A percentile compares a stretch with the other conserved stretches of the same genome.
phyloP scores from a whole-genome alignment of 805 yeast species.

The Wickerhamiella musiphila region DNA sequence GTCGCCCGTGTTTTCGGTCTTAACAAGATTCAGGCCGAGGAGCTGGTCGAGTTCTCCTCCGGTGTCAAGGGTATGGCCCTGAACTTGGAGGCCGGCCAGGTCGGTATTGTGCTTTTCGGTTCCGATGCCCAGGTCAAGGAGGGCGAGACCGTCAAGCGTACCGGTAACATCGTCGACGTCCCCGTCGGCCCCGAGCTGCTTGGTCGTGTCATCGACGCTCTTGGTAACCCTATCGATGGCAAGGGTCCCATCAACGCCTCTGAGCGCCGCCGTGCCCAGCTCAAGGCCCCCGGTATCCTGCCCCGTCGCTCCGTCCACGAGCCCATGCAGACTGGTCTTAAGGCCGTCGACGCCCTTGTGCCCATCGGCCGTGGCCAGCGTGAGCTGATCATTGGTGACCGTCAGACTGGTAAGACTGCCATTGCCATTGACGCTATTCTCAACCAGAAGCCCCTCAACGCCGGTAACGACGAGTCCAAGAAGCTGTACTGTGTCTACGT shows the following conservation, averaged over 20 bases:
- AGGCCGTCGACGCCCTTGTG: slow-evolving; percentile 96
- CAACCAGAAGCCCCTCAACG: slow-evolving; percentile 98
- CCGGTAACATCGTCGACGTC: slow-evolving; percentile 98
- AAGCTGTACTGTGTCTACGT: slow-evolving; percentile 99
- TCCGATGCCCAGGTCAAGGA: slow-evolving; percentile 96
- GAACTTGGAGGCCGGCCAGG: slow-evolving; percentile 99
- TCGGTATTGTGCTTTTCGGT: slow-evolving; percentile 99
- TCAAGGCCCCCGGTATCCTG: slow-evolving; percentile 99
- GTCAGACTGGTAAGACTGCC: slow-evolving; percentile 99
- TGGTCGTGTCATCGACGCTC: slow-evolving; percentile 99
- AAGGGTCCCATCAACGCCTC: slow-evolving; percentile 92
- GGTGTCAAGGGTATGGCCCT: slow-evolving; percentile 99
- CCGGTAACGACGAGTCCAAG: slow-evolving; percentile 86
- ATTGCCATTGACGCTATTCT: slow-evolving; percentile 96
- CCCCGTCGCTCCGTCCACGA: slow-evolving; percentile 98
- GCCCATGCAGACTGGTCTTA: slow-evolving; percentile 99
- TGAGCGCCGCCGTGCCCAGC: slow-evolving; percentile 85
- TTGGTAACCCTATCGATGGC: slow-evolving; percentile 99
- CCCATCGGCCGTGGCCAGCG: slow-evolving; percentile 99
- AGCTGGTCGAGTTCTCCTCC: slow-evolving; percentile 95
- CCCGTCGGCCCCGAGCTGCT: slow-evolving; percentile 96
- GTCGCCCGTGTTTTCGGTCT: slow-evolving; percentile 99
- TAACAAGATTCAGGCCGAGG: slow-evolving; percentile 99
- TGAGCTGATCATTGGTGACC: slow-evolving; percentile 99
- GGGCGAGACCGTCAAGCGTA: slow-evolving; percentile 99